These are phyloP conservation scores for Conidiobolus coronatus DNA, from an alignment of 371 early-diverging fungal species.

Conservation along the genomic window DNA sequence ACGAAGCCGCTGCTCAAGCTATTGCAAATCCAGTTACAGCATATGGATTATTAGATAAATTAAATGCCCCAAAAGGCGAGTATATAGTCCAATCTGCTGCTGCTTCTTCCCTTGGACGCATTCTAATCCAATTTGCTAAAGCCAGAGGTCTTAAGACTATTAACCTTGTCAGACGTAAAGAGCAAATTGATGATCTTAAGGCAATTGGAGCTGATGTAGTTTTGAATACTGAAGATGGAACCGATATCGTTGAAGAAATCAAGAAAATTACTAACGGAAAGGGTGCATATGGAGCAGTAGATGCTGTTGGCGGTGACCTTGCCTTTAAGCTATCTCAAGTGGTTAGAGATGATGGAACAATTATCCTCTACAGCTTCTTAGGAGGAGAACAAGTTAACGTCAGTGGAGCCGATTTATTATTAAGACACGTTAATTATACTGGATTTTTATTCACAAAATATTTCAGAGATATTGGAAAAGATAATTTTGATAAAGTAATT, in stretches of 20 bases:
- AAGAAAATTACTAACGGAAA: neutral
- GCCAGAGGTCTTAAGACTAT: neutral
- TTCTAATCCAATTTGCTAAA: neutral
- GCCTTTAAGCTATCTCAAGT: no score
- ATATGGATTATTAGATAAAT: neutral
- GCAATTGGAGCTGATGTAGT: neutral
- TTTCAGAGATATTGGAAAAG: neutral
- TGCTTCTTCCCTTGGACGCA: neutral
- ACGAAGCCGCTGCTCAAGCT: constrained; percentile 2
- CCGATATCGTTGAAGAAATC: neutral
- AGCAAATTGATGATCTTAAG: constrained; percentile 1
- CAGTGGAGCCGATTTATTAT: neutral
- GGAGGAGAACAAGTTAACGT: no score
- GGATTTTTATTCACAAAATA: constrained; percentile 1
- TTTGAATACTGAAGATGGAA: neutral
- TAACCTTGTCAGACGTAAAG: neutral
- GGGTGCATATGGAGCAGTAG: constrained; percentile 1
- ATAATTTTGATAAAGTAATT: no score
- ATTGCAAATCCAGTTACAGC: constrained; percentile 1
- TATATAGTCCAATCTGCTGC: neutral
- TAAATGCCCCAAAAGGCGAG: neutral
- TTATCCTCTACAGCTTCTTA: no score
- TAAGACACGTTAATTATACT: neutral
- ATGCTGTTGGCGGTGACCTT: constrained; percentile 1
- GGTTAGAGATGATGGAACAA: no score